Conservation (phyloP, 2,329 filamentous ascomycete species). For the Apiospora phragmitis region DNA sequence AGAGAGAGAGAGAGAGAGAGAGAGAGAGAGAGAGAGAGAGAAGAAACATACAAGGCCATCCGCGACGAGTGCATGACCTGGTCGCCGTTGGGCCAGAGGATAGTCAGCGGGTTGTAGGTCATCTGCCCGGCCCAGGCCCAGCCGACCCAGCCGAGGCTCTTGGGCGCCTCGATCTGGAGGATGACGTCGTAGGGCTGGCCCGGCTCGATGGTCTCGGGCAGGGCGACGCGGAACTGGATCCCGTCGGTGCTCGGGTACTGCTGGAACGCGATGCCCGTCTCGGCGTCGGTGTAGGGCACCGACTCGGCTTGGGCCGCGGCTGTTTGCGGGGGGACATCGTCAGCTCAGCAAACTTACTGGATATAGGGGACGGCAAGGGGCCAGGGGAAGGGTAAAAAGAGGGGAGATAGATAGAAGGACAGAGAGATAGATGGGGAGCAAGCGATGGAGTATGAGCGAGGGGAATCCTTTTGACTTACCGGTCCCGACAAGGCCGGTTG, state of each 20-base stretch:
- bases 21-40: not conserved
- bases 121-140: constrained; percentile 43
- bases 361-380: constrained; percentile 11
- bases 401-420: not conserved
- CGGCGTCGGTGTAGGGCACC: constrained; percentile 32
- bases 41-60: constrained; percentile 36
- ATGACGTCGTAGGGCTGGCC: constrained; percentile 37
- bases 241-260: constrained; percentile 39
- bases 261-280: constrained; percentile 45
- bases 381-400: not conserved
- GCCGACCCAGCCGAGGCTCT: constrained; percentile 39
- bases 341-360: too few relatives aligned
- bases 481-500: constrained; percentile 29
- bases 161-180: constrained; percentile 38
- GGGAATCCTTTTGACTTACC: constrained; percentile 26
- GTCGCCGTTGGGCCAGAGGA: constrained; percentile 40
- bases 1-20: not conserved
- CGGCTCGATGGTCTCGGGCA: constrained; percentile 32
- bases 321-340: not conserved
- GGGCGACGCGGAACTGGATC: constrained; percentile 31
- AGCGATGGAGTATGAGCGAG: too few relatives aligned
- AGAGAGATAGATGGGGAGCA: not conserved
- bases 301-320: constrained; percentile 34
- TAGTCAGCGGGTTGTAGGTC: constrained; percentile 42
- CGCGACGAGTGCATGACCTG: constrained; percentile 38